A percentile compares a stretch with the other conserved stretches of the same genome.
Evolutionary conservation across 257 asterid species (phyloP).

Genomic region (Jacaranda copaia): DNA sequence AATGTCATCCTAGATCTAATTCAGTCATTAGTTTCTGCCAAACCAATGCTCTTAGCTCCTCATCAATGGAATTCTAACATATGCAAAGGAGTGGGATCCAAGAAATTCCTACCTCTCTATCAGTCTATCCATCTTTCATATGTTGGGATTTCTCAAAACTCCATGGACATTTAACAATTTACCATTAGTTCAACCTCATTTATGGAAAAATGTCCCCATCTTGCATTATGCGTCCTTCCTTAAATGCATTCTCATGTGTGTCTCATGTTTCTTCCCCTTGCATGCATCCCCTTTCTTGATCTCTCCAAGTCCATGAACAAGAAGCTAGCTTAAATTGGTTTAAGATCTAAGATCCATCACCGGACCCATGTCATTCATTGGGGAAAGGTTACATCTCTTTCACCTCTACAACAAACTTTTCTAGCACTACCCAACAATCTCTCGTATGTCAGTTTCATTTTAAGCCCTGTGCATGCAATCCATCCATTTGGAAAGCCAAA

Average conservation of each 20-base stretch:
- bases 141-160: too few relatives aligned
- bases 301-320: constrained; percentile 7
- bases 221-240: not conserved
- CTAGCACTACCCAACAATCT: not conserved
- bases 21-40: not conserved
- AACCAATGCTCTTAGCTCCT: not conserved
- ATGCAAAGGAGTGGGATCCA: too few relatives aligned
- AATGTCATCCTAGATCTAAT: constrained; percentile 12
- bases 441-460: not conserved
- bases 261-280: not conserved
- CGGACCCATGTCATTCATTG: not conserved
- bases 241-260: not conserved
- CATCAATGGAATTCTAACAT: too few relatives aligned
- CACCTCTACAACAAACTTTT: not conserved
- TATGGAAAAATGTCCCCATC: not conserved
- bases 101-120: too few relatives aligned
- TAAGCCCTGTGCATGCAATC: not conserved
- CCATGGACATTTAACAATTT: not conserved
- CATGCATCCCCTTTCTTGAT: constrained; percentile 1
- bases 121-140: too few relatives aligned
- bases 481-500: not conserved
- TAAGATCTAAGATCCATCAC: not conserved
- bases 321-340: not conserved
- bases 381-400: not conserved
- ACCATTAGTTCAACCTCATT: not conserved